Conservation (phyloP, 2,329 filamentous ascomycete species). For the Hypomyces perniciosus region DNA sequence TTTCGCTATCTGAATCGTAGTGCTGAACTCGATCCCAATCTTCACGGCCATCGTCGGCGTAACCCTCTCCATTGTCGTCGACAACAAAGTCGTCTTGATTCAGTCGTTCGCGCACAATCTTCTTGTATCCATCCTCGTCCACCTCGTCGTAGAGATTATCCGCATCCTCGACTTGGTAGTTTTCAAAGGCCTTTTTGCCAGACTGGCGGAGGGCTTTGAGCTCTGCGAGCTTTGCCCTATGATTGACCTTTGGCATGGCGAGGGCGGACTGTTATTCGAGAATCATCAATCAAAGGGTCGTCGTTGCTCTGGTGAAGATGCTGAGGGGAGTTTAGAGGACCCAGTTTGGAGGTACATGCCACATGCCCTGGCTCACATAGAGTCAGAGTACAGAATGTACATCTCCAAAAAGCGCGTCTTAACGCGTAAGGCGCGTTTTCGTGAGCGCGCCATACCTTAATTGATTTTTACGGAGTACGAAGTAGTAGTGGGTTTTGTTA, state of each 20-base stretch:
- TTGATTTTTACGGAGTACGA: too few relatives aligned
- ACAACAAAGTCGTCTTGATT: constrained; percentile 97
- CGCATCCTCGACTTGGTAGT: constrained; percentile 80
- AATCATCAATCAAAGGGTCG: constrained; percentile 3
- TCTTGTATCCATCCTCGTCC: constrained; percentile 95
- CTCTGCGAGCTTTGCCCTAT: constrained; percentile 61
- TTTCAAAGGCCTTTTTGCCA: constrained; percentile 85
- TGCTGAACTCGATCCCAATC: constrained; percentile 76
- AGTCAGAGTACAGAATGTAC: neutral
- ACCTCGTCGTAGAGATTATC: constrained; percentile 90
- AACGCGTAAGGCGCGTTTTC: constrained; percentile 12
- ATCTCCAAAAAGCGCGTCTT: constrained; percentile 9
- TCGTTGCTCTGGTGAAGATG: neutral
- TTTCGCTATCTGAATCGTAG: constrained; percentile 69
- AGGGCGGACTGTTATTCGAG: constrained; percentile 9
- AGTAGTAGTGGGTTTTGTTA: neutral
- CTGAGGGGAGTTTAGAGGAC: neutral
- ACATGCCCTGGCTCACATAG: neutral
- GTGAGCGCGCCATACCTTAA: constrained; percentile 6
- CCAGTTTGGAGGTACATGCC: constrained; percentile 1
- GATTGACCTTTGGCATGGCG: constrained; percentile 32
- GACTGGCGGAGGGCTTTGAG: constrained; percentile 76
- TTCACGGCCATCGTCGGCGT: constrained; percentile 92
- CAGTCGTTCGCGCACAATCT: constrained; percentile 80
- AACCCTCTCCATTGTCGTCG: constrained; percentile 95